Evolutionary conservation across 345 rosid species (phyloP).

Genomic region (Jatropha curcas): DNA sequence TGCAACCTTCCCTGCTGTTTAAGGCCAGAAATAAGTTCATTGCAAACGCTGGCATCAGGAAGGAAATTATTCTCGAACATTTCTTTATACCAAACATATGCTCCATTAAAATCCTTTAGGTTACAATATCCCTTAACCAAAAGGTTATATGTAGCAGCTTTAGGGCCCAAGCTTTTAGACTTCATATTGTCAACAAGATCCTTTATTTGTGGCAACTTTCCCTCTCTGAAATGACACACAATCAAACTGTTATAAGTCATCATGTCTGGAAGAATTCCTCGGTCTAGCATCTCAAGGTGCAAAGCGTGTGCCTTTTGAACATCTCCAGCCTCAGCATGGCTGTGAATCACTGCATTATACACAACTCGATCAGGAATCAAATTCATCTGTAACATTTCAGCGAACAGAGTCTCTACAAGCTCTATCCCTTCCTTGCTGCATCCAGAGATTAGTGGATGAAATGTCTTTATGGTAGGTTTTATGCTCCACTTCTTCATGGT

Average conservation of each 20-base stretch:
- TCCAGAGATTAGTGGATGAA: slow-evolving; percentile 52
- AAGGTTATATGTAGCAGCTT: slow-evolving; percentile 69
- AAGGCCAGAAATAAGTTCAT: slow-evolving; percentile 57
- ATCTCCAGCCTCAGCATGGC: slow-evolving; percentile 51
- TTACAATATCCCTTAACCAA: slow-evolving; percentile 63
- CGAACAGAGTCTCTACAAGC: slow-evolving; percentile 47
- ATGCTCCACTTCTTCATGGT: slow-evolving; percentile 59
- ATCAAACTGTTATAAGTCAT: slow-evolving; percentile 71
- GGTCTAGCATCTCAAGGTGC: slow-evolving; percentile 52
- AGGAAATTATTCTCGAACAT: slow-evolving; percentile 59
- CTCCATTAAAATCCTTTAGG: slow-evolving; percentile 48
- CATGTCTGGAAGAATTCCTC: slow-evolving; percentile 52
- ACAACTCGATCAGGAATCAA: slow-evolving; percentile 57
- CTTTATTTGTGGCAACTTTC: slow-evolving; percentile 40
- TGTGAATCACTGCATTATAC: slow-evolving; percentile 58
- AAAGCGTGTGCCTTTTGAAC: slow-evolving; percentile 47
- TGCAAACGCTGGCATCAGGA: slow-evolving; percentile 32
- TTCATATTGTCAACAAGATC: slow-evolving; percentile 59
- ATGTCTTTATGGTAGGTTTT: slow-evolving; percentile 57
- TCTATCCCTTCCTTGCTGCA: slow-evolving; percentile 50
- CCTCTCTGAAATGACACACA: slow-evolving; percentile 48
- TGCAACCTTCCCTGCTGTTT: slow-evolving; percentile 50
- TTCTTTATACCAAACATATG: slow-evolving; percentile 70
- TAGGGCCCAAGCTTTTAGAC: slow-evolving; percentile 42
- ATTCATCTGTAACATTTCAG: slow-evolving; percentile 51